Conservation (phyloP, 768 basidiomycete species). For the Pleurotus cornucopiae region DNA sequence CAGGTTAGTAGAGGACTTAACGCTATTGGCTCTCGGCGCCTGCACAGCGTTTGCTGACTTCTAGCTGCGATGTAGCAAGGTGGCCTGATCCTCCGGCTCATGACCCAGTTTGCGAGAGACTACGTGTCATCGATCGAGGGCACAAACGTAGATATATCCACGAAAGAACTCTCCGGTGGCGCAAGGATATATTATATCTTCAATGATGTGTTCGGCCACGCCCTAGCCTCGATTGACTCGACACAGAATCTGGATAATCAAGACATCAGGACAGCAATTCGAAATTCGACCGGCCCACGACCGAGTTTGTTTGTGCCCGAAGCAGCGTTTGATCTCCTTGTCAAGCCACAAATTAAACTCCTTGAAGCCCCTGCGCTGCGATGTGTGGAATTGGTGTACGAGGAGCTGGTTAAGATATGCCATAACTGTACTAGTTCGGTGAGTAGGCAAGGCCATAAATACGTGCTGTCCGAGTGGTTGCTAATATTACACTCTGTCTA, state of each 20-base stretch:
- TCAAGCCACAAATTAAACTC: slow-evolving; percentile 97
- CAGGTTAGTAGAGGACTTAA: slow-evolving; percentile 39
- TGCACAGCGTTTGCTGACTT: no score
- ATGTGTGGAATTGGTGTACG: slow-evolving; percentile 97
- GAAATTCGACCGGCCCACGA: slow-evolving; percentile 95
- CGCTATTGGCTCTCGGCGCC: neutral
- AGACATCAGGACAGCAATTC: slow-evolving; percentile 96
- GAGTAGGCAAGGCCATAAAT: slow-evolving; percentile 20
- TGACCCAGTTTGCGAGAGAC: slow-evolving; percentile 98
- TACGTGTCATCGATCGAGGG: slow-evolving; percentile 97
- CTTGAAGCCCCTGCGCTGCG: slow-evolving; percentile 91
- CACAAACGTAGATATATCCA: slow-evolving; percentile 92
- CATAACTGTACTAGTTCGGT: slow-evolving; percentile 95
- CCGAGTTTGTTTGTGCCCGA: slow-evolving; percentile 97
- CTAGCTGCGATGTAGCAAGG: slow-evolving; percentile 56
- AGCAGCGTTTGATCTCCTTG: slow-evolving; percentile 91
- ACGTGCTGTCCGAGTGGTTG: neutral
- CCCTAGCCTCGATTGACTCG: slow-evolving; percentile 85
- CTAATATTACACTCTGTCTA: neutral
- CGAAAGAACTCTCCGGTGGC: slow-evolving; percentile 96
- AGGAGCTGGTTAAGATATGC: slow-evolving; percentile 98
- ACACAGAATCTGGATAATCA: slow-evolving; percentile 87
- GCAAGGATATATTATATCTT: slow-evolving; percentile 99
- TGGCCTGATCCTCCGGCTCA: slow-evolving; percentile 84
- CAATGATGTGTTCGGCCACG: slow-evolving; percentile 95